Conservation (phyloP, 2,329 filamentous ascomycete species). For the Samsoniella hepiali region DNA sequence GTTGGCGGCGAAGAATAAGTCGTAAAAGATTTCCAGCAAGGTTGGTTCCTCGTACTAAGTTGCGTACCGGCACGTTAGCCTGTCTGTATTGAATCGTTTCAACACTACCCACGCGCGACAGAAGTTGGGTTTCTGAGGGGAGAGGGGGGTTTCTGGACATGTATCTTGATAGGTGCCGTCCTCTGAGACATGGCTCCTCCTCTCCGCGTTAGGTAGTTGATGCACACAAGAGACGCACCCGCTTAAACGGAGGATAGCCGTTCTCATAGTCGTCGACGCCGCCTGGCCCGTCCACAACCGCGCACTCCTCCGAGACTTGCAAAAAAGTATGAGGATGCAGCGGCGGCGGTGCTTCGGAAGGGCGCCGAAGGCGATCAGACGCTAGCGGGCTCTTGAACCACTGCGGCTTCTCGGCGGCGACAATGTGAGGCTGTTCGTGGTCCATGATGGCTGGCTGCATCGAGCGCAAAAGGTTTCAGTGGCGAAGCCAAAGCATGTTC, state of each 20-base stretch:
- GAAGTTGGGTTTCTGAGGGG: too few species aligned
- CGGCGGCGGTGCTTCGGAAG: background rate
- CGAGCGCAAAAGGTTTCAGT: background rate
- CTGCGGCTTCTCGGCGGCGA: slow-evolving; percentile 5
- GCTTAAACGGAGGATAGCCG: slow-evolving; percentile 14
- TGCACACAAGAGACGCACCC: background rate
- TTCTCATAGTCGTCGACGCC: background rate
- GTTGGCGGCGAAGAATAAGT: slow-evolving; percentile 53
- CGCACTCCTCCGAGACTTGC: background rate
- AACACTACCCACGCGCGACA: too few species aligned
- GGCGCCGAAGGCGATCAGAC: slow-evolving; percentile 1
- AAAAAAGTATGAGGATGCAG: background rate
- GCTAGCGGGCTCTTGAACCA: slow-evolving; percentile 17
- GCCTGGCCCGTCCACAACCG: background rate
- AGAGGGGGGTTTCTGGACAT: too few species aligned
- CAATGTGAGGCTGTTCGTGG: slow-evolving; percentile 11
- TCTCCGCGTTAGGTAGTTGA: too few species aligned
- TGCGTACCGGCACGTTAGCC: too few species aligned
- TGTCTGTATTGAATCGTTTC: too few species aligned
- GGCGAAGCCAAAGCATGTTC: background rate
- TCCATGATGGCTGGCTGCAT: background rate
- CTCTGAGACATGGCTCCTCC: too few species aligned
- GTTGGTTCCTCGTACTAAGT: slow-evolving; percentile 32
- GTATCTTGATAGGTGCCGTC: too few species aligned
- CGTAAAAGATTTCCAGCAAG: slow-evolving; percentile 37